phyloP scores from a whole-genome alignment of 2,329 filamentous ascomycete species.

The Zymoseptoria pseudotritici region DNA sequence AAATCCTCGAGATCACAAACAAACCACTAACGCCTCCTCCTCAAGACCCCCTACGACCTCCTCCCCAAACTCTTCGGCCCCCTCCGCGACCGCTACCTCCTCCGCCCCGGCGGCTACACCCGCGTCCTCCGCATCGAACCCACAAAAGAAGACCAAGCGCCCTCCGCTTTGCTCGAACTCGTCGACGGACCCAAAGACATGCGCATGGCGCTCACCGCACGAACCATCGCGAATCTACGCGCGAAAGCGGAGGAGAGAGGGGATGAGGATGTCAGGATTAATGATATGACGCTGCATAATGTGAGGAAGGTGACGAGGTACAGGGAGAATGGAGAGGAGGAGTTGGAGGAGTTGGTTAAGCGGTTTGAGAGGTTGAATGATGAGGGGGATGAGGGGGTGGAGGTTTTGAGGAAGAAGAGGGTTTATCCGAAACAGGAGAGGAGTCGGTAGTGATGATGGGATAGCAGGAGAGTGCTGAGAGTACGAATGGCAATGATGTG shows the following conservation, averaged over 20 bases:
- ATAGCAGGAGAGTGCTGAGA: neutral
- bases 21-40: too few relatives aligned
- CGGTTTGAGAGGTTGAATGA: conserved; percentile 32
- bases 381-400: conserved; percentile 28
- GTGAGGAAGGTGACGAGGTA: conserved; percentile 75
- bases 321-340: conserved; percentile 57
- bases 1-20: too few relatives aligned
- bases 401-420: conserved; percentile 29
- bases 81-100: conserved; percentile 69
- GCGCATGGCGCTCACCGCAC: conserved; percentile 88
- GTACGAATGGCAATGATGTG: neutral
- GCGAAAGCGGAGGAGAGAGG: conserved; percentile 30
- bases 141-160: conserved; percentile 77
- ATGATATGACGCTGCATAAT: conserved; percentile 69
- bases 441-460: conserved; percentile 16
- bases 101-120: conserved; percentile 85
- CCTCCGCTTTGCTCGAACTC: conserved; percentile 84
- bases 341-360: conserved; percentile 56
- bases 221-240: conserved; percentile 58
- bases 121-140: conserved; percentile 89
- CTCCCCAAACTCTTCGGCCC: conserved; percentile 83
- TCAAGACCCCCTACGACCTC: conserved; percentile 49
- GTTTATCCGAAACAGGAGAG: conserved; percentile 25
- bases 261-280: conserved; percentile 48
- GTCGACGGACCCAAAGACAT: conserved; percentile 92